These are phyloP conservation scores for Drechslerella dactyloides DNA, from an alignment of 2,329 filamentous ascomycete species.

Conservation along the genomic window DNA sequence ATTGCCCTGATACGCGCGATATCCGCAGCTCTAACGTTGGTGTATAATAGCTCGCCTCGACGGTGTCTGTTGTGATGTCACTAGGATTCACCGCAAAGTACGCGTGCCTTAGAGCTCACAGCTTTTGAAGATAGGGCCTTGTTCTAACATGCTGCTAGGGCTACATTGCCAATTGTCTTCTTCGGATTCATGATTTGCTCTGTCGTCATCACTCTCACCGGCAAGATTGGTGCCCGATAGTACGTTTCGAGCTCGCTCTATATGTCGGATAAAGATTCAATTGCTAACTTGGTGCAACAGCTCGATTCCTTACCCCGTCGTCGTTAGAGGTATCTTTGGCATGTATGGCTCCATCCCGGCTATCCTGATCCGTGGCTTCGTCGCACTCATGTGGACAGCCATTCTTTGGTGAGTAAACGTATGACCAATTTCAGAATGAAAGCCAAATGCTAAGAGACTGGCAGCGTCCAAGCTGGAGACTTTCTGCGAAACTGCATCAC, in stretches of 20 bases:
- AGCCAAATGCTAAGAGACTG: not conserved
- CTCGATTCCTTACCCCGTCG: slow-evolving; percentile 58
- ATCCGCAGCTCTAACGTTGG: not conserved
- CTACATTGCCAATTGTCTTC: slow-evolving; percentile 61
- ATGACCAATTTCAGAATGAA: not conserved
- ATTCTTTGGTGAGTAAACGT: slow-evolving; percentile 56
- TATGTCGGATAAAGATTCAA: not conserved
- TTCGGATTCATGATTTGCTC: slow-evolving; percentile 62
- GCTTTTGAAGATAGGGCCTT: not conserved
- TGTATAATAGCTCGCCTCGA: slow-evolving; percentile 39
- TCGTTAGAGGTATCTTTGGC: slow-evolving; percentile 60
- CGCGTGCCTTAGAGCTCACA: not conserved
- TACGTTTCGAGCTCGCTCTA: slow-evolving; percentile 50
- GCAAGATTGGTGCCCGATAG: slow-evolving; percentile 56
- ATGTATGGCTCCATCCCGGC: slow-evolving; percentile 60
- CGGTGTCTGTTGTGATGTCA: slow-evolving; percentile 57
- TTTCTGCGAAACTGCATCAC: slow-evolving; percentile 60
- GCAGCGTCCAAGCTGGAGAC: slow-evolving; percentile 60
- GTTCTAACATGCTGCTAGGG: slow-evolving; percentile 27
- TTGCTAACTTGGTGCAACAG: not conserved
- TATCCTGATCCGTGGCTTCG: slow-evolving; percentile 60
- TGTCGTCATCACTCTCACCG: slow-evolving; percentile 62
- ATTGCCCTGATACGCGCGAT: not conserved
- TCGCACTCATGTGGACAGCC: slow-evolving; percentile 62
- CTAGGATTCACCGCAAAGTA: slow-evolving; percentile 62